A percentile compares a stretch with the other conserved stretches of the same genome.
Conservation (phyloP, 768 basidiomycete species). For the Hygrocybe punicea region DNA sequence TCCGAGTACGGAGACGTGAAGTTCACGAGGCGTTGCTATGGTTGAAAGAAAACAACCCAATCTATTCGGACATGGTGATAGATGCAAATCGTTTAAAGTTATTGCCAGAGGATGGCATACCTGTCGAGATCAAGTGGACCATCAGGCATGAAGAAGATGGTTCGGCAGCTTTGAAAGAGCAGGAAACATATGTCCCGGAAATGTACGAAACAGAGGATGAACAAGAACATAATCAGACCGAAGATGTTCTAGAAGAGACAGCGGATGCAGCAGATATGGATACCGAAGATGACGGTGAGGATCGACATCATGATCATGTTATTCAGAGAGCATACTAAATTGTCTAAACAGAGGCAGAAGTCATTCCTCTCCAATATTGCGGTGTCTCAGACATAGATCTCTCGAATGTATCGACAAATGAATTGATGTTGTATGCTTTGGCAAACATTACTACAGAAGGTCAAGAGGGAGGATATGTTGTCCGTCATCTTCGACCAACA, state of each 20-base stretch:
- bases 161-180: conserved; percentile 3
- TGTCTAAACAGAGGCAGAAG: conserved; percentile 2
- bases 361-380: conserved; percentile 22
- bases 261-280: neutral
- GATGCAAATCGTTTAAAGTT: conserved; percentile 8
- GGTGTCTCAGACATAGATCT: conserved; percentile 25
- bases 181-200: too few species aligned
- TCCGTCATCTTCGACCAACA: neutral
- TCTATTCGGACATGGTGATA: conserved; percentile 33
- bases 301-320: too few species aligned
- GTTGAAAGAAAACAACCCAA: conserved; percentile 35
- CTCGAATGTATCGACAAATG: neutral
- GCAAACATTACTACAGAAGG: neutral
- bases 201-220: too few species aligned
- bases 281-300: neutral
- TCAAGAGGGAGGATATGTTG: neutral
- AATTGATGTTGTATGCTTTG: conserved; percentile 16
- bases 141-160: conserved; percentile 3
- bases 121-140: neutral
- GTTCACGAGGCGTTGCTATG: conserved; percentile 34
- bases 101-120: conserved; percentile 23
- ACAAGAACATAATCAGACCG: too few species aligned
- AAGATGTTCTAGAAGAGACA: neutral
- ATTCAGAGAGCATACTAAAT: too few species aligned
- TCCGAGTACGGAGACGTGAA: conserved; percentile 28